phyloP scores from a whole-genome alignment of 2,329 filamentous ascomycete genomes.

The Claviceps humidiphila region DNA sequence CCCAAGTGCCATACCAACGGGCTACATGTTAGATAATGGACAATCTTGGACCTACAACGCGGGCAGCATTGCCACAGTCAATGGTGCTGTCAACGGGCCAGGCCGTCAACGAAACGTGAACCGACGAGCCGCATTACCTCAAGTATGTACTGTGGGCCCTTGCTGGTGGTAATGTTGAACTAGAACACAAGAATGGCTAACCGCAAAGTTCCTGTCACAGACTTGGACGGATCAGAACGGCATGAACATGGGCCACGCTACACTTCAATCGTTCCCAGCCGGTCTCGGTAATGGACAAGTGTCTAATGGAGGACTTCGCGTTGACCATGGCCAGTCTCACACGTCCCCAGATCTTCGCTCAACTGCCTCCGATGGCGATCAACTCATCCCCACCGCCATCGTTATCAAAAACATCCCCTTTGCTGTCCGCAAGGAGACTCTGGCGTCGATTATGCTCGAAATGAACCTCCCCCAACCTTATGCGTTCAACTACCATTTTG shows the following conservation, averaged over 20 bases:
- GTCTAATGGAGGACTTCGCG: slow-evolving; percentile 29
- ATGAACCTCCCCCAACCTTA: slow-evolving; percentile 90
- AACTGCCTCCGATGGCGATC: slow-evolving; percentile 49
- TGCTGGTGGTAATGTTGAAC: no score
- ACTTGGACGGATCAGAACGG: slow-evolving; percentile 37
- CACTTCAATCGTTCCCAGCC: slow-evolving; percentile 22
- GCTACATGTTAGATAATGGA: slow-evolving; percentile 51
- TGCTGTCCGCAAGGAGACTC: slow-evolving; percentile 90
- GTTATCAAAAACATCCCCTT: slow-evolving; percentile 99
- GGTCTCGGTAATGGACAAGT: slow-evolving; percentile 24
- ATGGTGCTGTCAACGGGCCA: slow-evolving; percentile 52
- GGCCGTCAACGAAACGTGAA: slow-evolving; percentile 41
- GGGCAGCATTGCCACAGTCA: slow-evolving; percentile 49
- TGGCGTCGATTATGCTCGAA: slow-evolving; percentile 87
- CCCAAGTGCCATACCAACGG: slow-evolving; percentile 26
- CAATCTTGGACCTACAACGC: slow-evolving; percentile 68
- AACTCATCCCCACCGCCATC: slow-evolving; percentile 94
- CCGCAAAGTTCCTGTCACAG: slow-evolving; percentile 15
- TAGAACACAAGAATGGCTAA: not conserved
- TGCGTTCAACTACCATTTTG: slow-evolving; percentile 99
- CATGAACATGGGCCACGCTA: slow-evolving; percentile 27
- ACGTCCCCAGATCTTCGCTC: slow-evolving; percentile 28
- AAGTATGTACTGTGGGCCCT: slow-evolving; percentile 41
- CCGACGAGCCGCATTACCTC: slow-evolving; percentile 51
- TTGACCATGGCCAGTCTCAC: slow-evolving; percentile 27